Percentiles rank a stretch among this genome's conserved stretches.
Evolutionary conservation across 768 basidiomycete genomes (phyloP).

Genomic region (Gelatoporia subvermispora): DNA sequence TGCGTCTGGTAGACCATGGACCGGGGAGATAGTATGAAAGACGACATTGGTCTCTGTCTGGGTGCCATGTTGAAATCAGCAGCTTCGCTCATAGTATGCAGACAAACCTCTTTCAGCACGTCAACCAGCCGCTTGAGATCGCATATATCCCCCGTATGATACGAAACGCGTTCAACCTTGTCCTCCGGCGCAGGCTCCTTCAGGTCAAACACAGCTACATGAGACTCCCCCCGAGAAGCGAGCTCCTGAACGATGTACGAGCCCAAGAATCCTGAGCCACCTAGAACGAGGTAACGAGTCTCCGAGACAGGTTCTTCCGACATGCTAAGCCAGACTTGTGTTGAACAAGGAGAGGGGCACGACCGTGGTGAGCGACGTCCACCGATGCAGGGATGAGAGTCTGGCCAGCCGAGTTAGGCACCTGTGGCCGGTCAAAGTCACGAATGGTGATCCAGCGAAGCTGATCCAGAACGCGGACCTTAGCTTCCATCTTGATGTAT

Average conservation of each 20-base stretch:
- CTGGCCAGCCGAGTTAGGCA: too few relatives aligned
- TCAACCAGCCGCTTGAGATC: neutral
- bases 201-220: constrained; percentile 42
- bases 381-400: too few relatives aligned
- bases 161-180: neutral
- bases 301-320: too few relatives aligned
- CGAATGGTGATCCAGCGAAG: too few relatives aligned
- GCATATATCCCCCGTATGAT: constrained; percentile 30
- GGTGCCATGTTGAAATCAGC: constrained; percentile 24
- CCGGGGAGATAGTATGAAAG: constrained; percentile 46
- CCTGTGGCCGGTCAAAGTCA: too few relatives aligned
- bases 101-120: neutral
- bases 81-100: neutral
- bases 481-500: too few relatives aligned
- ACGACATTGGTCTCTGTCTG: constrained; percentile 36
- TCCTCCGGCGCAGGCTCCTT: neutral
- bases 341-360: too few relatives aligned
- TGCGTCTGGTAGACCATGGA: constrained; percentile 24
- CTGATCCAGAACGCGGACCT: too few relatives aligned
- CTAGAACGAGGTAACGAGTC: constrained; percentile 38
- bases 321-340: too few relatives aligned
- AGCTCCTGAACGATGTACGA: constrained; percentile 41
- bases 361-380: too few relatives aligned
- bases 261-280: constrained; percentile 42
- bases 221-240: constrained; percentile 31